Percentiles rank a stretch among this genome's conserved stretches.
Evolutionary conservation across 1,284 basidiomycete genomes (phyloP).

Genomic region (Sporisorium sorghi): DNA sequence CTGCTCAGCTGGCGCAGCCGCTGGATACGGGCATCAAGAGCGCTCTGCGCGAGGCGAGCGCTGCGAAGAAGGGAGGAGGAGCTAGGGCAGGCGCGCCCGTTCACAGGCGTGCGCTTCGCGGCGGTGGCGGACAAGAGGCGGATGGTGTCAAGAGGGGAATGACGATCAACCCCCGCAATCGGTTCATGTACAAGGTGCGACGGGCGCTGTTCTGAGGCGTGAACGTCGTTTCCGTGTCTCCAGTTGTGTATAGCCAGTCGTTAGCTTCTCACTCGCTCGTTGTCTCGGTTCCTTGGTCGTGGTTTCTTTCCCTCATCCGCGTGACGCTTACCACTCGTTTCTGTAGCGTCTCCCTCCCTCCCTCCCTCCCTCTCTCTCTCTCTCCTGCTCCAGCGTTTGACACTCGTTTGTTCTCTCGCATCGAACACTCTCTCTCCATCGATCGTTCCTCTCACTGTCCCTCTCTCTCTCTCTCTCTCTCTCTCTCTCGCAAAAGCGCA

Average conservation of each 20-base stretch:
- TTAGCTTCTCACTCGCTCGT: constrained; percentile 1
- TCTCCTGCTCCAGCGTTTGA: no score
- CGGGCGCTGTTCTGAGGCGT: constrained; percentile 2
- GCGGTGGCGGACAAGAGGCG: not conserved
- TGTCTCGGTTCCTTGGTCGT: not conserved
- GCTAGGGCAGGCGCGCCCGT: not conserved
- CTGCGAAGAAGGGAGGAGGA: not conserved
- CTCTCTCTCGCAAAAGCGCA: not conserved
- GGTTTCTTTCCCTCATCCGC: no score
- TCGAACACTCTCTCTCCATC: not conserved
- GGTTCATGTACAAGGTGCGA: constrained; percentile 22
- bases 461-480: not conserved
- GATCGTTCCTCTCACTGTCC: not conserved
- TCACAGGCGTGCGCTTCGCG: not conserved
- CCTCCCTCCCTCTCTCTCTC: no score
- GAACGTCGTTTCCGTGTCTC: not conserved
- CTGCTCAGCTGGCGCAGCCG: constrained; percentile 11
- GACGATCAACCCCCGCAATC: constrained; percentile 2
- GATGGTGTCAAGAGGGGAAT: constrained; percentile 2
- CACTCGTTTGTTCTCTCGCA: not conserved
- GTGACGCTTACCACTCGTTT: not conserved
- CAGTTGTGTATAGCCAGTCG: constrained; percentile 1
- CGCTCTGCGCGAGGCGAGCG: constrained; percentile 10
- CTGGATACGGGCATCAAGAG: constrained; percentile 10
- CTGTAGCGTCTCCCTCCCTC: not conserved